Evolutionary conservation across 768 basidiomycete species (phyloP), one percentile per base, ranked within the genome.

Genomic region (Lentinula boryana): DNA sequence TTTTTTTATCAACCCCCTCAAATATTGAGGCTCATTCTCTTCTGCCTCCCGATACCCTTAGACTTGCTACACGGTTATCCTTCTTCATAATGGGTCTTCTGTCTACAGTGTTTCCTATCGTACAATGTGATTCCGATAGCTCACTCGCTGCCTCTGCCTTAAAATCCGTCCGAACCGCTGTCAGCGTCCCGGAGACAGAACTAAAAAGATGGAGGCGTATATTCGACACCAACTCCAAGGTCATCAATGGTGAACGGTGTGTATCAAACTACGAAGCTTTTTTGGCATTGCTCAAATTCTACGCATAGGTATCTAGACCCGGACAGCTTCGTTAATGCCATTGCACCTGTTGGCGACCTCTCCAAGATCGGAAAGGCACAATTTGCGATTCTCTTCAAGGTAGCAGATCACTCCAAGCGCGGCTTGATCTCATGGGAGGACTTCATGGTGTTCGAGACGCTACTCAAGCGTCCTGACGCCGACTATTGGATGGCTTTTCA

Each of bases 401-500:
- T 95, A 61, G 93, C 93, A 52, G 94, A 95, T 76, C 77, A 83
- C 48, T 83, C 84, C 48, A 83, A 84, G 69, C 84, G 86, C 64
- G 93, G 87, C 40, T 76, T 90, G 27, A 82, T 96, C 58, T 89
- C 89, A 55, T 98, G 93, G 89, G 94, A 97, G 68, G 97, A 99
- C 73, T 99, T 97, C 66, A 87, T 87, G 5, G 88, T 96, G 63
- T 99, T 99, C 70, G 90, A 98, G 78, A 95, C 94, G 16, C 76
- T 92, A 64, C 76, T 96, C 68, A 94, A 98, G 78, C 82, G 91
- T 64, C 93, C 96, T 18, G 96, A 98, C 73, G 96, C 96, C 33
- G 95, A 98, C 72, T 95, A 96, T 73, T 93, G 90, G 83, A 95
- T 95, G 74, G 94, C 95, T 18, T 96, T 96, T 79, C 88, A 91